Base-by-base conservation (phyloP, 2,329 filamentous ascomycete species). In the Xylariaceae sp. region DNA sequence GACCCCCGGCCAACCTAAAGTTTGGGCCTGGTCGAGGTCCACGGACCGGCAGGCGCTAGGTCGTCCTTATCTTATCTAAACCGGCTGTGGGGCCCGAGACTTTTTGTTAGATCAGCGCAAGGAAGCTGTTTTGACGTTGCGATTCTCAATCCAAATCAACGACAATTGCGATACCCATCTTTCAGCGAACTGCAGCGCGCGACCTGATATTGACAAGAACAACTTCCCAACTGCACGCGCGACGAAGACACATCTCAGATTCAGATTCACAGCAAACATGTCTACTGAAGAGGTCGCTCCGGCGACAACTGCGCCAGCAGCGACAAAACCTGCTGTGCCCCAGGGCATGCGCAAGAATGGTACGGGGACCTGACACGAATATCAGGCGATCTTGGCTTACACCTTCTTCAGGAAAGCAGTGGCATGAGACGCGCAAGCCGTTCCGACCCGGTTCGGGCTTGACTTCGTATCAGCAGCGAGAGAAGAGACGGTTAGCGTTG, bases 331-430 rank as follows among this genome's bases (percentile, higher is more conserved):
- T 58, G 63, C 64, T 15, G 64, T 69, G 51, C 80, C 71, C 58
- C 77, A 76, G 74, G 90, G 87, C 64, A 88, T 94, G 82, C 88
- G 90, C 68, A 88, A 88, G 74, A 96, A 96, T 78, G 90, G 90
- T 93, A 78, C 64, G 77, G 68, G 60, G 17, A 44, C 23, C 51
- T 49, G 34, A 18, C 10, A 18, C 9, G 2, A 23, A 17, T 10
- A 37, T 34, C 18, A 50, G 18, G 37, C 30, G 17, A 53, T 4
- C 18, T n/a, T 48, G 9, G 51, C 65, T 63, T 18, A 58, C 65
- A 62, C 64, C 56, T 55, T 56, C 58, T 57, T 49, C 71, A 96
- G 94, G 94, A 73, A 97, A 97, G 79, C 90, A 96, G 78, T 99
- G 94, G 94, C 92, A 95, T 73, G 80, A 82, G 56, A 80, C 83